Conservation (phyloP, 2,329 filamentous ascomycete genomes). For the Calonectria multiphialidica region DNA sequence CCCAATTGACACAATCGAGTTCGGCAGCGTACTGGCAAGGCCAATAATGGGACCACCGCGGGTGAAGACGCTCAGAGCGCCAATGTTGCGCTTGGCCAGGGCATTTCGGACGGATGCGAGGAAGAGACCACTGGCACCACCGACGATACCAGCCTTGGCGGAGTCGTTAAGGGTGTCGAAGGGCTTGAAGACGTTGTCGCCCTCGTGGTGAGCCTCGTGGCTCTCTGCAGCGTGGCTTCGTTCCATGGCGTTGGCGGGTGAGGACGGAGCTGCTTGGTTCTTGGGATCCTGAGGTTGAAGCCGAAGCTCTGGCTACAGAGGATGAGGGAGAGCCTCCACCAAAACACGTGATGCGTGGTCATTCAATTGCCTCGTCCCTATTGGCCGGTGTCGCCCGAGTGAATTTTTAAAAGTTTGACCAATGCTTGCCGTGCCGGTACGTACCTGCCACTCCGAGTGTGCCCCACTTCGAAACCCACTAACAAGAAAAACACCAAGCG, state of each 20-base stretch:
- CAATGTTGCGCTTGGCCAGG: slow-evolving; percentile 84
- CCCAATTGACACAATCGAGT: slow-evolving; percentile 31
- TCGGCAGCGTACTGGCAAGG: slow-evolving; percentile 48
- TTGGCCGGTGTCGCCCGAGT: slow-evolving; percentile 42
- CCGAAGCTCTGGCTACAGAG: slow-evolving; percentile 37
- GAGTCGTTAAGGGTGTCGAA: slow-evolving; percentile 80
- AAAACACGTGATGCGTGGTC: slow-evolving; percentile 50
- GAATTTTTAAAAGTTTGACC: slow-evolving; percentile 21
- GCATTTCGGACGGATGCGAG: slow-evolving; percentile 88
- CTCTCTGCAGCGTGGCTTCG: slow-evolving; percentile 42
- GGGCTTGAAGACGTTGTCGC: slow-evolving; percentile 68
- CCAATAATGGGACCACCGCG: slow-evolving; percentile 81
- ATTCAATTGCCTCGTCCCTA: slow-evolving; percentile 49
- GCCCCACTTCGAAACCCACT: slow-evolving; percentile 22
- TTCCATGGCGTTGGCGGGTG: slow-evolving; percentile 48
- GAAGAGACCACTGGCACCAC: slow-evolving; percentile 77
- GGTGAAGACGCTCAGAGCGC: slow-evolving; percentile 84
- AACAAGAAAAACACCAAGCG: slow-evolving; percentile 37
- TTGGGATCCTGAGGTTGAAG: slow-evolving; percentile 42
- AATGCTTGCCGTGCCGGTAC: slow-evolving; percentile 25
- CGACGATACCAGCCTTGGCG: slow-evolving; percentile 73
- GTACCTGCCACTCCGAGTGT: slow-evolving; percentile 22
- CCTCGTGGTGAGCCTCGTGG: slow-evolving; percentile 40
- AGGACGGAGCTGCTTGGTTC: slow-evolving; percentile 43
- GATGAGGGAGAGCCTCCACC: slow-evolving; percentile 37